Conservation (phyloP, 495 filamentous ascomycete species). For the Aspergillus cavernicola region DNA sequence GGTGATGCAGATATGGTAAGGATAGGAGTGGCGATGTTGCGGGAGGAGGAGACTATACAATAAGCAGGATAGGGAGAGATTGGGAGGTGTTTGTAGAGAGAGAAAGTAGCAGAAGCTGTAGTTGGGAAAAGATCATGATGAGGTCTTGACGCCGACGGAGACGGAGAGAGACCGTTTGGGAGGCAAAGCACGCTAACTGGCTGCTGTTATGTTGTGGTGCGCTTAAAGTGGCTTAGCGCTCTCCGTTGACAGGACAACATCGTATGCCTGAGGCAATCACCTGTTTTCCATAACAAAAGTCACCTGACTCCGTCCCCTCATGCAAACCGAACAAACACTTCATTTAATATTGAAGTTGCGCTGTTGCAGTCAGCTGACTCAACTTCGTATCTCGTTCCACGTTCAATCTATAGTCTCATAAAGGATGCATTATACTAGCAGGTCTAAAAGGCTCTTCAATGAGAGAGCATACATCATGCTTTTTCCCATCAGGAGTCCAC, state of each 20-base stretch:
- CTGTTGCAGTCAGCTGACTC: too few relatives aligned
- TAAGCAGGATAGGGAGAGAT: conserved; percentile 12
- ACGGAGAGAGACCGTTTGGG: conserved; percentile 26
- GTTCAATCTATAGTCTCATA: too few relatives aligned
- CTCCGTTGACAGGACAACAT: conserved; percentile 43
- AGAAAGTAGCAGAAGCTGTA: conserved; percentile 19
- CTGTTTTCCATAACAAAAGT: conserved; percentile 12
- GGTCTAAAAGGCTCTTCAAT: too few relatives aligned
- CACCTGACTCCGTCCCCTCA: too few relatives aligned
- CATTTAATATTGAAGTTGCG: too few relatives aligned
- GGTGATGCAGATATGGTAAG: conserved; percentile 12
- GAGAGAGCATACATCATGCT: too few relatives aligned
- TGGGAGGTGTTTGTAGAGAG: conserved; percentile 19
- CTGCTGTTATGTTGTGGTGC: conserved; percentile 43
- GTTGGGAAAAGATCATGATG: conserved; percentile 20
- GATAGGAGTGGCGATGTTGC: conserved; percentile 11
- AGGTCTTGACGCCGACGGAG: conserved; percentile 27
- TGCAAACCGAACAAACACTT: too few relatives aligned
- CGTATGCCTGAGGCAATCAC: conserved; percentile 15
- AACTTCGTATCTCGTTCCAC: too few relatives aligned
- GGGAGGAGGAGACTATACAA: conserved; percentile 18
- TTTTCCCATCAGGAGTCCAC: too few relatives aligned
- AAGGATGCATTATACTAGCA: too few relatives aligned
- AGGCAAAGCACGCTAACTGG: conserved; percentile 34
- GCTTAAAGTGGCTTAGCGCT: conserved; percentile 30